These are phyloP conservation scores for Medakamo hakoo DNA, from an alignment of 139 green algal species.

Conservation along the genomic window DNA sequence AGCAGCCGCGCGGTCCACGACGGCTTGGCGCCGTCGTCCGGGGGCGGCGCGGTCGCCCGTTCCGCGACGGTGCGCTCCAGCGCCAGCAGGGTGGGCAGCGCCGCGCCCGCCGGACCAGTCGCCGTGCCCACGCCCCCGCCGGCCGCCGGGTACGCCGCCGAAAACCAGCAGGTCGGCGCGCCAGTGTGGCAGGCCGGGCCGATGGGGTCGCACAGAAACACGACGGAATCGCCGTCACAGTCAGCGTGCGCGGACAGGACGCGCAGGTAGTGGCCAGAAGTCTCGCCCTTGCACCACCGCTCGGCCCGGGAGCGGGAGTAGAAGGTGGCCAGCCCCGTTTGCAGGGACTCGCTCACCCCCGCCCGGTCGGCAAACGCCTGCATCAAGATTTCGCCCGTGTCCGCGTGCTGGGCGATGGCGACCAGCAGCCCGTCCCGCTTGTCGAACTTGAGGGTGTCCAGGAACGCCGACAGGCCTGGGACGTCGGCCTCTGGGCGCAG, in stretches of 20 bases:
- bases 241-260: conserved; percentile 43
- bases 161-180: conserved; percentile 81
- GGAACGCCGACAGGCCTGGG: conserved; percentile 27
- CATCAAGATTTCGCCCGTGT: conserved; percentile 49
- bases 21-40: conserved; percentile 50
- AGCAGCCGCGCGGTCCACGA: conserved; percentile 87
- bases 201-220: conserved; percentile 79
- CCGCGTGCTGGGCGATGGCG: conserved; percentile 65
- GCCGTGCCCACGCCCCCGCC: neutral
- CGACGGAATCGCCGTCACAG: conserved; percentile 87
- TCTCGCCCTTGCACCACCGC: conserved; percentile 98
- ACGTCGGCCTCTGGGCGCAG: conserved; percentile 10
- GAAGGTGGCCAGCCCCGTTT: conserved; percentile 90
- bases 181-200: conserved; percentile 87
- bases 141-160: neutral
- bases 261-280: conserved; percentile 82
- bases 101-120: conserved; percentile 11
- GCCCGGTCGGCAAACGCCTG: conserved; percentile 81
- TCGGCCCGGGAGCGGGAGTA: conserved; percentile 74
- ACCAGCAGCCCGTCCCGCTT: conserved; percentile 60
- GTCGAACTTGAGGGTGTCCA: conserved; percentile 77
- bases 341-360: conserved; percentile 73
- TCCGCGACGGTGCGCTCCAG: conserved; percentile 74
- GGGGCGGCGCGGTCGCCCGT: conserved; percentile 24
- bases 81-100: conserved; percentile 56